Evolutionary conservation across 2,329 filamentous ascomycete genomes (phyloP), one percentile per base, ranked within the genome.

Genomic region (Paracoccidioides brasiliensis): DNA sequence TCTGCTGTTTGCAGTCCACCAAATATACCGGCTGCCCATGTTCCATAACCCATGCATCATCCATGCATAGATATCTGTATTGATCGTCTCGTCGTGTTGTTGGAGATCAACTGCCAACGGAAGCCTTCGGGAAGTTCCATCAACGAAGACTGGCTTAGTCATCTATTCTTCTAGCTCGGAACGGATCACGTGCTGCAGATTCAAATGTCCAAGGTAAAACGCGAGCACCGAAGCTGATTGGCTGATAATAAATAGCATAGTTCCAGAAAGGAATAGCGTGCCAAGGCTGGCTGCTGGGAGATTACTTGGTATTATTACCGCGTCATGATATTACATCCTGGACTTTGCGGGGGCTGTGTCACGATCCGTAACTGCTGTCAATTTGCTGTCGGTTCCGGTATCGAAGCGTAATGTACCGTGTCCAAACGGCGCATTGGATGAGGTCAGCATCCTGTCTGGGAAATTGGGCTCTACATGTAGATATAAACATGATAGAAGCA

Each of bases 281-380:
- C 42, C 53, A 54, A 46, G 42, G 7, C 9, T 41, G 8, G 32
- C 30, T 35, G 10, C 41, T 45, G 43, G 43, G 44, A 49, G 49
- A 54, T 55, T 56, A 56, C 45, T 32, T 1, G 14, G 42, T 49
- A 54, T 46, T 52, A 40, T 41, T 40, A 42, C 6, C 14, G 10
- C 2, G 15, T 41, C 4, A 2, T 6, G 15, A 3, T 5, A 22
- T 22, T 40, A 52, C 49, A 41, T 22, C 8, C 42, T 8, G 37
- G 37, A 12, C 37, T 7, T 38, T 38, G 37, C 37, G 7, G 37
- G 37, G 37, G 37, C 22, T 22, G 22, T 22, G 22, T 22, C 22
- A 22, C 22, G 22, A 22, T 22, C 22, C 22, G 22, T 22, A 22
- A 22, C 22, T 22, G 22, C 22, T 22, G 22, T 22, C 22, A 22